These are phyloP conservation scores for Fusarium sambucinum DNA, from an alignment of 2,329 filamentous ascomycete genomes.

Conservation along the genomic window DNA sequence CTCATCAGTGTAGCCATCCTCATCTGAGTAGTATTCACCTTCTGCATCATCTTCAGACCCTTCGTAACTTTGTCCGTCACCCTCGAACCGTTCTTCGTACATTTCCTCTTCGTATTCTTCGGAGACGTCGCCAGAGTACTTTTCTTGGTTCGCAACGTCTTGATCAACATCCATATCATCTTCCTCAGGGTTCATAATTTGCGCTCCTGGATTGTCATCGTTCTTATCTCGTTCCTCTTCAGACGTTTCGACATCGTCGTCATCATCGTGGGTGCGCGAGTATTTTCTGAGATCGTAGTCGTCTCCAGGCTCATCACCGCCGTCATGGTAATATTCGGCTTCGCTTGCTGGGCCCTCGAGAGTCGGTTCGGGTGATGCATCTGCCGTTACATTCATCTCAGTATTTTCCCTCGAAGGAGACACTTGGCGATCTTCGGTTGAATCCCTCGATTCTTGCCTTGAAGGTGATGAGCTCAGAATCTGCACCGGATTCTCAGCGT, in stretches of 20 bases:
- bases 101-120: conserved; percentile 45
- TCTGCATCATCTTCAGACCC: conserved; percentile 50
- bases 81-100: conserved; percentile 39
- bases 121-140: conserved; percentile 28
- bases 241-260: conserved; percentile 50
- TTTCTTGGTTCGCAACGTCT: conserved; percentile 42
- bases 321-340: conserved; percentile 44
- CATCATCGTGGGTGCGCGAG: conserved; percentile 50
- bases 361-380: conserved; percentile 18
- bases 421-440: conserved; percentile 14
- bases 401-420: conserved; percentile 19
- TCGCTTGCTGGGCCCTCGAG: conserved; percentile 35
- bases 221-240: conserved; percentile 49
- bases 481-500: conserved; percentile 41
- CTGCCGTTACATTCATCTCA: conserved; percentile 3
- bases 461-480: conserved; percentile 42
- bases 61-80: conserved; percentile 37
- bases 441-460: conserved; percentile 21
- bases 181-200: conserved; percentile 40
- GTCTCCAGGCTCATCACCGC: conserved; percentile 49
- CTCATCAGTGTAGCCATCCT: conserved; percentile 47
- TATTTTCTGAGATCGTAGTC: conserved; percentile 54
- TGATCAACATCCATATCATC: conserved; percentile 47
- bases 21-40: conserved; percentile 46
- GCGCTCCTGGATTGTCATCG: conserved; percentile 42